Evolutionary conservation across 177 flowering plant genomes (phyloP).

Genomic region (Telopea speciosissima): DNA sequence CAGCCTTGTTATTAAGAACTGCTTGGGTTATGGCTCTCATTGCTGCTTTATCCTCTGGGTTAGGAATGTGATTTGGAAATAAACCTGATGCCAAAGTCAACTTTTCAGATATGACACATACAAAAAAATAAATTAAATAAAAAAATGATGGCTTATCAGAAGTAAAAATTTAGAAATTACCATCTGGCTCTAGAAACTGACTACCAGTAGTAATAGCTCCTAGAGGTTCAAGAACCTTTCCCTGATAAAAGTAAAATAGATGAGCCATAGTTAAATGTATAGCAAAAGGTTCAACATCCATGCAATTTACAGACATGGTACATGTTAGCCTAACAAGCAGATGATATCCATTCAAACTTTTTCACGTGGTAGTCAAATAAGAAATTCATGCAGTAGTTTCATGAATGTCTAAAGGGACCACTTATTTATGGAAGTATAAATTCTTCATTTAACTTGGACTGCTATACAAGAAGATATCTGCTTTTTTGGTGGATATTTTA

Average conservation of each 20-base stretch:
- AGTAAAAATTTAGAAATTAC: constrained; percentile 32
- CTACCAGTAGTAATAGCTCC: constrained; percentile 91
- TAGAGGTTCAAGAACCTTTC: constrained; percentile 90
- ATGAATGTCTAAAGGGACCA: not conserved
- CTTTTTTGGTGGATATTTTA: not conserved
- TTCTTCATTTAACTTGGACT: not conserved
- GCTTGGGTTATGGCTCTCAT: constrained; percentile 93
- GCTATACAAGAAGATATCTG: not conserved
- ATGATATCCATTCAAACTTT: not conserved
- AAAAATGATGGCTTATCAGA: not conserved
- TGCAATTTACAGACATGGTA: too few relatives aligned
- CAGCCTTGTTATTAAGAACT: constrained; percentile 84
- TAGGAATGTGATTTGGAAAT: constrained; percentile 97
- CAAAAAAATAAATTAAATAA: not conserved
- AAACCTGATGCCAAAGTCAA: constrained; percentile 39
- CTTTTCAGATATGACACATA: not conserved
- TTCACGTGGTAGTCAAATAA: not conserved
- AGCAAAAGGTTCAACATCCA: too few relatives aligned
- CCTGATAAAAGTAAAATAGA: constrained; percentile 38
- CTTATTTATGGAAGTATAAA: not conserved
- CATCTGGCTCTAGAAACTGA: constrained; percentile 96
- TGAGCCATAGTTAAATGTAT: not conserved
- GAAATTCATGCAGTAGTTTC: not conserved
- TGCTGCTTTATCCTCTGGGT: constrained; percentile 94
- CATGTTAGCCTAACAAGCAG: too few relatives aligned